These are phyloP conservation scores for Yamadazyma buinensis DNA, from an alignment of 1,139 yeast genomes.

Conservation along the genomic window DNA sequence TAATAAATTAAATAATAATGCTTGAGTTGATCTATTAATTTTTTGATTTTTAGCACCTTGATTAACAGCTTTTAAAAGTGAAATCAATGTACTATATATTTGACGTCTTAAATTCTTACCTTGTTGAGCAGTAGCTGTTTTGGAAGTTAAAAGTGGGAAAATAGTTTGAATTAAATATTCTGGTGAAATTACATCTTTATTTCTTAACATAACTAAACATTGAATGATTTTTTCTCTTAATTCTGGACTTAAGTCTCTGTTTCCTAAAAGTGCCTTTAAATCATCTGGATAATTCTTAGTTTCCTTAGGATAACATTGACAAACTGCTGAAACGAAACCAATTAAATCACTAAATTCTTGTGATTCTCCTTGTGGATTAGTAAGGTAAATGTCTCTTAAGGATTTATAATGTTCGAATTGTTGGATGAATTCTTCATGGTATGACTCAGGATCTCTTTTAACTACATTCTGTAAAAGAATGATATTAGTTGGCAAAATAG, in stretches of 20 bases:
- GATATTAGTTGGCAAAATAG: slow-evolving; percentile 85
- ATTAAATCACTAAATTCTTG: slow-evolving; percentile 78
- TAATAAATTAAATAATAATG: slow-evolving; percentile 77
- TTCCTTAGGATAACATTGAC: slow-evolving; percentile 84
- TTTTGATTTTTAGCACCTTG: slow-evolving; percentile 84
- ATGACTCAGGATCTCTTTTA: slow-evolving; percentile 89
- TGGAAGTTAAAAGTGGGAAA: slow-evolving; percentile 69
- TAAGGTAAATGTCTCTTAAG: slow-evolving; percentile 76
- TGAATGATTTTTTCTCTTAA: slow-evolving; percentile 89
- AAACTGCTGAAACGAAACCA: slow-evolving; percentile 90
- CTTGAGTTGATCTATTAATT: slow-evolving; percentile 85
- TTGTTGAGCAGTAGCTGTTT: slow-evolving; percentile 59
- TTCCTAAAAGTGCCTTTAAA: slow-evolving; percentile 59
- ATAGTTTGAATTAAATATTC: slow-evolving; percentile 80
- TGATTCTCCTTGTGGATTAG: slow-evolving; percentile 60
- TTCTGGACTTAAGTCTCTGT: slow-evolving; percentile 77
- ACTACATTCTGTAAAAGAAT: slow-evolving; percentile 88
- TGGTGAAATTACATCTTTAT: slow-evolving; percentile 76
- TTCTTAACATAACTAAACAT: slow-evolving; percentile 83
- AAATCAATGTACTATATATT: slow-evolving; percentile 72
- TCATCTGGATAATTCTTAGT: slow-evolving; percentile 83
- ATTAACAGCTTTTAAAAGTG: slow-evolving; percentile 77
- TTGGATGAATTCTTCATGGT: slow-evolving; percentile 86
- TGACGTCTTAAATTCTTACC: slow-evolving; percentile 82
- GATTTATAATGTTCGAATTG: slow-evolving; percentile 93